A percentile compares a stretch with the other conserved stretches of the same genome.
phyloP scores from a whole-genome alignment of 2,329 filamentous ascomycete species.

The Ceratocystis ficicola region DNA sequence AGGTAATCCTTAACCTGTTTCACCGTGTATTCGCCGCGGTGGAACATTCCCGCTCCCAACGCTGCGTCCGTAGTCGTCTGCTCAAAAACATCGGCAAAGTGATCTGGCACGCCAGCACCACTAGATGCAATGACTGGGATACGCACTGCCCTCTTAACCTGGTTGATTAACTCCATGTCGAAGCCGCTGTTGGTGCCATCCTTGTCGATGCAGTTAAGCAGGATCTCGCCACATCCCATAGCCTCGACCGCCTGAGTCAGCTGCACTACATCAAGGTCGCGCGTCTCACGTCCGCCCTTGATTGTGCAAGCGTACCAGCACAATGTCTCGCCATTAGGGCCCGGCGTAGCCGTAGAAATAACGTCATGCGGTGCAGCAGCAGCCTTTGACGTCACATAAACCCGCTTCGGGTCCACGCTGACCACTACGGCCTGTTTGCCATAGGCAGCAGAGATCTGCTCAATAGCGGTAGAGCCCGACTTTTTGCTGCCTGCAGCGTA shows the following conservation, averaged over 20 bases:
- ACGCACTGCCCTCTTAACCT: conserved; percentile 74
- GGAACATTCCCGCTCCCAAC: conserved; percentile 93
- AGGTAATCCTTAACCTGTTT: conserved; percentile 84
- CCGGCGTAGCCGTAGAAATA: conserved; percentile 55
- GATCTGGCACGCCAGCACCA: conserved; percentile 73
- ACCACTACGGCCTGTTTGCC: conserved; percentile 95
- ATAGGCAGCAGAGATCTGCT: conserved; percentile 86
- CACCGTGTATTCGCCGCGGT: conserved; percentile 88
- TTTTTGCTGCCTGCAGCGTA: conserved; percentile 57
- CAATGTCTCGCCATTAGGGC: conserved; percentile 62
- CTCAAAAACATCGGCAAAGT: conserved; percentile 84
- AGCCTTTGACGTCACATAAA: conserved; percentile 64
- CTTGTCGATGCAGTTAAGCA: conserved; percentile 95
- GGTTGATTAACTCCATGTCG: conserved; percentile 77
- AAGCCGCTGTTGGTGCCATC: conserved; percentile 93
- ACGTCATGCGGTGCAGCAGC: conserved; percentile 58
- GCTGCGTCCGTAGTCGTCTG: conserved; percentile 83
- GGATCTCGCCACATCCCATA: conserved; percentile 87
- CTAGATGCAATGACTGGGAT: conserved; percentile 95
- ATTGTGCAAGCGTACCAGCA: conserved; percentile 99
- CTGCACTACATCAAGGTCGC: conserved; percentile 85
- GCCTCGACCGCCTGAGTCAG: conserved; percentile 81
- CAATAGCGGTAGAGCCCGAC: conserved; percentile 77
- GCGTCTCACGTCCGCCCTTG: conserved; percentile 87
- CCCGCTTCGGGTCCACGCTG: conserved; percentile 81